Evolutionary conservation across 1,139 yeast species (phyloP).

Genomic region (Lodderomyces elongisporus): DNA sequence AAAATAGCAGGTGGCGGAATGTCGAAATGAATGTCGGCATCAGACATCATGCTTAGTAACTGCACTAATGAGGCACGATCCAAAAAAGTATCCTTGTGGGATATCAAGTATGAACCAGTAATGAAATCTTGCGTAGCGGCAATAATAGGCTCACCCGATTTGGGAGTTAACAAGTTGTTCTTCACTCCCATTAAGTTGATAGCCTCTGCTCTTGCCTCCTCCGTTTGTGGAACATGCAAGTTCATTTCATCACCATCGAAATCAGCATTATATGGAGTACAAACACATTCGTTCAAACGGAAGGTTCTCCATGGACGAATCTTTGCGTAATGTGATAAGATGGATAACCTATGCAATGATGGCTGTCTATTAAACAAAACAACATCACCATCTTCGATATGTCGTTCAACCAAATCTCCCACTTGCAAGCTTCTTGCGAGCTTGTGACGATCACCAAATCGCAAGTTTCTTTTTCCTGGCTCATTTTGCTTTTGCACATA

Average conservation of each 20-base stretch:
- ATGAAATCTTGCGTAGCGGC: conserved; percentile 99
- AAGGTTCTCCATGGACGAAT: conserved; percentile 98
- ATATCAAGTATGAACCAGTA: conserved; percentile 88
- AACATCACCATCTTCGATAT: conserved; percentile 93
- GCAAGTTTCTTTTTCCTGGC: conserved; percentile 77
- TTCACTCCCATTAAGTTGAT: conserved; percentile 97
- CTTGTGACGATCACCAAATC: conserved; percentile 81
- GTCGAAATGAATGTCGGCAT: conserved; percentile 82
- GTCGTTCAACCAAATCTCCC: conserved; percentile 98
- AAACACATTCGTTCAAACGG: conserved; percentile 95
- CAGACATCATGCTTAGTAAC: conserved; percentile 91
- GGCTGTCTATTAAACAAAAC: conserved; percentile 98
- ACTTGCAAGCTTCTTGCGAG: conserved; percentile 71
- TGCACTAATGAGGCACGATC: conserved; percentile 84
- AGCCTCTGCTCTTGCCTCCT: conserved; percentile 98
- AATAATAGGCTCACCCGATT: conserved; percentile 97
- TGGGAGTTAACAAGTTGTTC: conserved; percentile 88
- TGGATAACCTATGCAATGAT: conserved; percentile 89
- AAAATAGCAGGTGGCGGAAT: conserved; percentile 91
- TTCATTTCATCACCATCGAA: conserved; percentile 99
- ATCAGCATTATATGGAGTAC: conserved; percentile 99
- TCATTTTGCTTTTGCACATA: conserved; percentile 81
- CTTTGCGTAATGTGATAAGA: conserved; percentile 91
- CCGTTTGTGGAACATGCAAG: conserved; percentile 97
- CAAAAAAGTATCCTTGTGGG: conserved; percentile 89